Conservation (phyloP, 768 basidiomycete species). For the Psilocybe subaeruginosa region DNA sequence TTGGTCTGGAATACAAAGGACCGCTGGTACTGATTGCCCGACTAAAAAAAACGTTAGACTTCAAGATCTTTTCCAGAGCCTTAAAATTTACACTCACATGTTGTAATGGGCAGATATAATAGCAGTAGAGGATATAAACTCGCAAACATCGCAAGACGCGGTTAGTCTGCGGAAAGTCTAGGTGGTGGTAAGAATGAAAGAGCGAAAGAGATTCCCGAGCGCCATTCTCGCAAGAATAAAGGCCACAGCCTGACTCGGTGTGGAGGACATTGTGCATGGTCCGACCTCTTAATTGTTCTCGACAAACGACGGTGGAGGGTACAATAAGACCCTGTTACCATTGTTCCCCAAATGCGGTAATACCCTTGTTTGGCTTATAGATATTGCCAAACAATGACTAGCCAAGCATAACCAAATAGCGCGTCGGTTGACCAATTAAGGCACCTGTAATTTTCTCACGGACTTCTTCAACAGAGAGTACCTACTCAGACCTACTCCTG, state of each 20-base stretch:
- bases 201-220: constrained; percentile 10
- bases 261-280: constrained; percentile 16
- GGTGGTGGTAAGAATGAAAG: constrained; percentile 29
- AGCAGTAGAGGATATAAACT: constrained; percentile 14
- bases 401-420: constrained; percentile 7
- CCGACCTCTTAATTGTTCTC: constrained; percentile 9
- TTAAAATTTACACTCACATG: constrained; percentile 12
- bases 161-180: constrained; percentile 11
- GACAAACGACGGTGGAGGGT: not conserved
- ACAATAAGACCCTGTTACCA: constrained; percentile 11
- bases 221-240: constrained; percentile 10
- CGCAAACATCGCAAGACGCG: constrained; percentile 29
- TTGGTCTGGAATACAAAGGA: constrained; percentile 86
- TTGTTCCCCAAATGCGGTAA: constrained; percentile 16
- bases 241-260: constrained; percentile 10
- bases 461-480: too few relatives aligned
- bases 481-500: too few relatives aligned
- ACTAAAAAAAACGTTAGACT: not conserved
- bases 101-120: constrained; percentile 16
- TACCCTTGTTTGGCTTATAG: constrained; percentile 1
- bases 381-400: not conserved
- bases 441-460: too few relatives aligned
- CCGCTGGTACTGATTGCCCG: constrained; percentile 60
- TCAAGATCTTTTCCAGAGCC: not conserved
- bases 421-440: not conserved